These are phyloP conservation scores for Neofusicoccum sp. DNA, from an alignment of 2,329 filamentous ascomycete genomes.

Conservation along the genomic window DNA sequence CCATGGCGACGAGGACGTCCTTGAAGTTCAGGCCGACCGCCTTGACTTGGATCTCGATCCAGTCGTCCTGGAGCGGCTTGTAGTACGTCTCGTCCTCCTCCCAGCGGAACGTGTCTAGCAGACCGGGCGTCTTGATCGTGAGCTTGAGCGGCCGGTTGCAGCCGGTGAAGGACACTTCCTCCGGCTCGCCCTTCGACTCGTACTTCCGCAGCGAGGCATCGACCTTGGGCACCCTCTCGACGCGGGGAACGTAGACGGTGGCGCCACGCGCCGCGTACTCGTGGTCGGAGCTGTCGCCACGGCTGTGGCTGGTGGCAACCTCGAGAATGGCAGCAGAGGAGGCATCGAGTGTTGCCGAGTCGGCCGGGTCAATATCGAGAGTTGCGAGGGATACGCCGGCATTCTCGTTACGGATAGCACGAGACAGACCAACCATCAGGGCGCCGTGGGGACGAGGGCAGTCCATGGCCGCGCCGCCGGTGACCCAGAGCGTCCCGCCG, in stretches of 20 bases:
- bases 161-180: background rate
- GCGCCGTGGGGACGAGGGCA: background rate
- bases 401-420: background rate
- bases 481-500: background rate
- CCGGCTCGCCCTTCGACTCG: background rate
- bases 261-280: constrained; percentile 1
- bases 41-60: constrained; percentile 22
- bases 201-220: background rate
- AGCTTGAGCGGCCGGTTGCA: constrained; percentile 1
- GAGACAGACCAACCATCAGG: constrained; percentile 3
- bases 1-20: constrained; percentile 21
- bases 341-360: background rate
- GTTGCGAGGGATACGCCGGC: background rate
- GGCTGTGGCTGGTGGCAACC: background rate
- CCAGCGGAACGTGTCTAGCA: constrained; percentile 1
- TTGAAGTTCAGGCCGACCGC: constrained; percentile 17
- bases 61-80: background rate
- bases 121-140: background rate
- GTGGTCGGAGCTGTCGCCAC: background rate
- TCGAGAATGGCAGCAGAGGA: background rate
- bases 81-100: constrained; percentile 2
- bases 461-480: background rate
- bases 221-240: background rate
- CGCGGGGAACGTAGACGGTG: background rate
- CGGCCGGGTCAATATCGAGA: constrained; percentile 6